Evolutionary conservation across 106 monocot genomes (phyloP), one percentile per base, ranked within the genome.

Genomic region (Gastrodia elata): DNA sequence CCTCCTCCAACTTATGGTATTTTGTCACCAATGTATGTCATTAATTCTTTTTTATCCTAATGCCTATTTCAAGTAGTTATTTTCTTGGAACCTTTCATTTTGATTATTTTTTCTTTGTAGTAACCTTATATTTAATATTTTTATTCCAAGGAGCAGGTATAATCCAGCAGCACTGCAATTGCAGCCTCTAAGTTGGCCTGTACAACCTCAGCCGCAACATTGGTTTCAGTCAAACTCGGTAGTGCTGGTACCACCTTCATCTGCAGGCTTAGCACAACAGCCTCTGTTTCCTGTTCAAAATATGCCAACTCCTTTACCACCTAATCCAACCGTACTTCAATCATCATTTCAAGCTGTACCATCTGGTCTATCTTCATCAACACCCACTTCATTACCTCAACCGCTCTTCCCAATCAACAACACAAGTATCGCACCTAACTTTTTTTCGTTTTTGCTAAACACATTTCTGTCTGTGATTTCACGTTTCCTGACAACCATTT

Each of bases 271-370:
- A 39, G 72, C 80, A 43, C 90, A 85, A 41, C 91, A 87, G 38
- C 85, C 89, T 68, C 76, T 92, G 43, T 96, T 96, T 84, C 92
- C 96, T 40, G 88, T 95, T 48, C 91, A 89, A 35, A 89, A 84
- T 73, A 70, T 79, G 33, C 74, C 70, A 20, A 25, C 73, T 59
- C 74, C 79, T 68, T 77, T 89, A 55, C 65, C 81, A 64, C 33
- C 84, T 30, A 52, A 84, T 68, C 42, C 78, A 65, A 46, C 83
- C 79, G 81, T 73, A 72, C 65, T 83, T 61, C 91, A 79, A 35
- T 42, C 81, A 77, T 69, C 82, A 5, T 78, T 83, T 73, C 85
- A 68, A 77, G 72, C 79, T 65, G 79, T 59, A 59, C 80, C 84
- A 40, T 77, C 80, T 72, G 83, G 87, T 49, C 38, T 91, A 36